Evolutionary conservation across 352 stramenopile genomes (phyloP), one percentile per base, ranked within the genome.

Genomic region (Ophiocytium majus): DNA sequence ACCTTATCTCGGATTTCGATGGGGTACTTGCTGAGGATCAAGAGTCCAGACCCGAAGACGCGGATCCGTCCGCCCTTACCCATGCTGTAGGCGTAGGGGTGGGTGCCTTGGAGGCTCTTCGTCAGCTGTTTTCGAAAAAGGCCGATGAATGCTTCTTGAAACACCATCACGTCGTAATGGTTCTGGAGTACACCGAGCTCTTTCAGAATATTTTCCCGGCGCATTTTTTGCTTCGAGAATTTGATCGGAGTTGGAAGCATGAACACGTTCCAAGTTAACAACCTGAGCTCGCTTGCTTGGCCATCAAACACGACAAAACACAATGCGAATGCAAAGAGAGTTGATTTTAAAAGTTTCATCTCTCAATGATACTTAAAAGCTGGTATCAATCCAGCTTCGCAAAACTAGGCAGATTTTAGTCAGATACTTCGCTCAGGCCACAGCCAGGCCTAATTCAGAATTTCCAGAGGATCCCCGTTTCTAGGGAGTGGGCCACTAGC

Each of bases 171-270:
- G 28, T 71, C 57, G 57, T 71, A 23, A 71, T 71, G 19, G 57
- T 23, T 23, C n/a, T n/a, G n/a, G n/a, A n/a, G n/a, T n/a, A n/a
- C n/a, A n/a, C n/a, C n/a, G n/a, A n/a, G n/a, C 57, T 71, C 57
- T 71, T 71, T 71, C 57, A 71, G 57, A 71, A 71, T 71, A 28
- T 23, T 28, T 23, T 71, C 19, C 19, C 57, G 23, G 23, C 57
- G 23, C 28, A 23, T 23, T 28, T 71, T 71, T 28, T 71, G 57
- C 19, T 71, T 23, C 57, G 57, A 71, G 57, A 23, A 23, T 28
- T 71, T 71, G 57, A 71, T 71, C 57, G 57, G 57, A 23, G 23
- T 71, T 28, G 57, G 57, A 23, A 71, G 57, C 57, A 71, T 71
- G 57, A 23, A 71, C 57, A 28, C 28, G 28, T 71, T 71, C 57